phyloP scores from a whole-genome alignment of 352 stramenopile genomes.

The Pythium grandisporangium region DNA sequence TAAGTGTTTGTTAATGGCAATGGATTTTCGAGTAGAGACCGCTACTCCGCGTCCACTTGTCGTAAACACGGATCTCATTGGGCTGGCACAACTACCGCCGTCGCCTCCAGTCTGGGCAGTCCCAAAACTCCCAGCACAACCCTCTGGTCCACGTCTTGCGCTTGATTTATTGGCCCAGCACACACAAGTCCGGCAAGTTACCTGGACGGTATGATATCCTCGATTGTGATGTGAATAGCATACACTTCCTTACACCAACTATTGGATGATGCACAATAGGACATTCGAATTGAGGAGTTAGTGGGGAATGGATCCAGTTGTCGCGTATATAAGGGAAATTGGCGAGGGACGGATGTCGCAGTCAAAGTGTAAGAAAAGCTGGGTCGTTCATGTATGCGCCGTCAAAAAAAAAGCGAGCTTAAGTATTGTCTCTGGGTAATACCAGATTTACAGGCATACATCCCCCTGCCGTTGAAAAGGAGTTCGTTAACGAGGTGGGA shows the following conservation, averaged over 20 bases:
- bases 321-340: conserved; percentile 67
- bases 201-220: conserved; percentile 8
- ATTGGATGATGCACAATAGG: conserved; percentile 8
- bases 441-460: conserved; percentile 44
- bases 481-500: conserved; percentile 69
- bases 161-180: no score
- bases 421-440: background rate
- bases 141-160: no score
- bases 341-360: conserved; percentile 61
- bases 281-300: conserved; percentile 30
- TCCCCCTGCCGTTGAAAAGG: conserved; percentile 37
- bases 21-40: no score
- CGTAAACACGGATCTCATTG: no score
- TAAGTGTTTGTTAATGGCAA: no score
- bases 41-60: no score
- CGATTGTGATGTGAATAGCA: no score
- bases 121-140: no score
- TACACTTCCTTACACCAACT: no score
- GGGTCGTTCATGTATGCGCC: background rate
- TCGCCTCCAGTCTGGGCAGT: no score
- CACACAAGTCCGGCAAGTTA: background rate
- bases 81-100: no score
- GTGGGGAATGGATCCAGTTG: conserved; percentile 53
- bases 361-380: conserved; percentile 52
- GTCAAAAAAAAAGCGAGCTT: background rate